These are phyloP conservation scores for Aureobasidium sp. DNA, from an alignment of 2,329 filamentous ascomycete species.

Conservation along the genomic window DNA sequence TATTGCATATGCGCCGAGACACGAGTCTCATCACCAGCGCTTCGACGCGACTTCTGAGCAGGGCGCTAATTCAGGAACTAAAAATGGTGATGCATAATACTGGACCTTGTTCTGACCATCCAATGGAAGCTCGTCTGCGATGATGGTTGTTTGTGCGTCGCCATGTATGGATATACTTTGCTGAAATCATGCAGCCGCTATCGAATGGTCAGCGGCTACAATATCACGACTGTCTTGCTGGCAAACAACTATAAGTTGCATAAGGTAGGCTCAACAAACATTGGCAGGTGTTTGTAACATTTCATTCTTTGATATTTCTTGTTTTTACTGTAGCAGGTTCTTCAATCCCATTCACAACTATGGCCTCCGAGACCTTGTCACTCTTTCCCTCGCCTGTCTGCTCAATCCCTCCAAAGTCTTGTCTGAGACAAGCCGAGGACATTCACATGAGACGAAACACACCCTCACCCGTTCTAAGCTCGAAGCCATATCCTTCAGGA, in stretches of 20 bases:
- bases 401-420: constrained; percentile 9
- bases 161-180: neutral
- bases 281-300: neutral
- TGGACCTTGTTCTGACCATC: neutral
- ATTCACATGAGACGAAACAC: constrained; percentile 1
- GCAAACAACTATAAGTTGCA: neutral
- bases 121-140: neutral
- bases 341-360: neutral
- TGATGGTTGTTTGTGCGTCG: neutral
- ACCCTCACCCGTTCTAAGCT: neutral
- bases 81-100: neutral
- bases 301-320: neutral
- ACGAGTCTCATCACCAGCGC: neutral
- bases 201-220: constrained; percentile 11
- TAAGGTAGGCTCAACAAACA: neutral
- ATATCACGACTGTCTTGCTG: neutral
- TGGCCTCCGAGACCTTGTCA: constrained; percentile 9
- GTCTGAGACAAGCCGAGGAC: constrained; percentile 8
- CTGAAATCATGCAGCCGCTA: neutral
- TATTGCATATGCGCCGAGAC: neutral
- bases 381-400: constrained; percentile 12
- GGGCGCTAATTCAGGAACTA: neutral
- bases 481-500: neutral
- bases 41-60: neutral
- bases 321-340: neutral